Conservation (phyloP, 2,329 filamentous ascomycete species). For the Xylaria sp. region DNA sequence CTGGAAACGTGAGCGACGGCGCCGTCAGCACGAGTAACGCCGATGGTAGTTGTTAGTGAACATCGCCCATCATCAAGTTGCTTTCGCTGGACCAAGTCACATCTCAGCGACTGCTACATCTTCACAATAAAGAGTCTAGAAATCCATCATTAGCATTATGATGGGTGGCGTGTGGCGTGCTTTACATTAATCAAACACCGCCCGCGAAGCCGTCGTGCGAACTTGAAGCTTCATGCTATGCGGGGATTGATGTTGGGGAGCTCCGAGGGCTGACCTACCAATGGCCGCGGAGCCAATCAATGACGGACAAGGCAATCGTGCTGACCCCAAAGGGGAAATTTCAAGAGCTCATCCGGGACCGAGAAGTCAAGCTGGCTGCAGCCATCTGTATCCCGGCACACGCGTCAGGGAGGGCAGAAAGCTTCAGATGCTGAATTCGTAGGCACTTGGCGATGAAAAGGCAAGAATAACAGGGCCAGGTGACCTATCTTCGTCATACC, state of each 20-base stretch:
- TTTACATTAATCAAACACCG: constrained; percentile 14
- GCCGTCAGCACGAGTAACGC: neutral
- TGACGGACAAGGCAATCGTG: constrained; percentile 9
- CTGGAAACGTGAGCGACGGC: neutral
- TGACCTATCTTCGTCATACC: constrained; percentile 15
- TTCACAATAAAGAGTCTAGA: neutral
- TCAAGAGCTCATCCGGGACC: constrained; percentile 28
- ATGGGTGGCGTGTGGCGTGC: constrained; percentile 5
- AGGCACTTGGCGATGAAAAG: neutral
- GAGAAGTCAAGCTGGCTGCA: constrained; percentile 21
- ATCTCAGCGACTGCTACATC: neutral
- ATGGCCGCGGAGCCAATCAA: constrained; percentile 32
- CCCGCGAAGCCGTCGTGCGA: constrained; percentile 23
- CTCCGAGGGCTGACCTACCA: constrained; percentile 31
- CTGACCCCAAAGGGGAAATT: constrained; percentile 29
- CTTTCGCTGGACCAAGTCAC: neutral
- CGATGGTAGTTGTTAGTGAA: neutral
- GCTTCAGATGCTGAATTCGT: neutral
- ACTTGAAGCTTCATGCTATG: constrained; percentile 22
- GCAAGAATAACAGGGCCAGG: neutral
- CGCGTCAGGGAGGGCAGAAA: constrained; percentile 25
- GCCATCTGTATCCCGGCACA: constrained; percentile 13
- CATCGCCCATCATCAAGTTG: neutral
- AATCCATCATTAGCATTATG: neutral
- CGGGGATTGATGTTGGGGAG: constrained; percentile 36